Evolutionary conservation across 208 protist species (phyloP).

Genomic region (Leishmania turanica): DNA sequence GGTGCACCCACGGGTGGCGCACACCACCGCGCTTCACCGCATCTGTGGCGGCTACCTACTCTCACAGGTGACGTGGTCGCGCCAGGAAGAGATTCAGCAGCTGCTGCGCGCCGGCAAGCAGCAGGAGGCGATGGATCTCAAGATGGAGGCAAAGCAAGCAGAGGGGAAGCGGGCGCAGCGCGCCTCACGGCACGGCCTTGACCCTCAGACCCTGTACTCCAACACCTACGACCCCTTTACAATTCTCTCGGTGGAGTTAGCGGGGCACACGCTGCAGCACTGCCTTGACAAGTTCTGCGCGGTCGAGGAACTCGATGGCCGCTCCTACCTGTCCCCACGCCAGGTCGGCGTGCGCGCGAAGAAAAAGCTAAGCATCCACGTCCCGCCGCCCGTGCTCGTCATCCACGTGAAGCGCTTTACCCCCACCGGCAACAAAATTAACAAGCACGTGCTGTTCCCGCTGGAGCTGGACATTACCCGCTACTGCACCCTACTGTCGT

Average conservation of each 20-base stretch:
- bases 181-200: constrained; percentile 13
- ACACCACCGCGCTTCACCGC: constrained; percentile 80
- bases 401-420: constrained; percentile 92
- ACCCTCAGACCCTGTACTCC: constrained; percentile 46
- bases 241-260: constrained; percentile 78
- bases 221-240: constrained; percentile 91
- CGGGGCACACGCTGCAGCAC: constrained; percentile 69
- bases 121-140: constrained; percentile 78
- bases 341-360: constrained; percentile 75
- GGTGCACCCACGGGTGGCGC: constrained; percentile 52
- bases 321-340: constrained; percentile 76
- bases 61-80: constrained; percentile 83
- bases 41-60: constrained; percentile 87
- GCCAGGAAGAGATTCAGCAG: constrained; percentile 79
- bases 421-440: constrained; percentile 62
- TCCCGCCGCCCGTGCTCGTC: constrained; percentile 80
- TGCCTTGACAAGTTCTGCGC: constrained; percentile 81
- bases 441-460: constrained; percentile 71
- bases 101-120: constrained; percentile 61
- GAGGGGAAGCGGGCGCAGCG: constrained; percentile 3
- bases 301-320: constrained; percentile 70
- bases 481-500: constrained; percentile 49
- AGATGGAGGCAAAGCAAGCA: constrained; percentile 45
- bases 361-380: constrained; percentile 84
- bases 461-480: constrained; percentile 56